Base-by-base conservation (phyloP, 2,329 filamentous ascomycete genomes). In the Claviceps sp. region DNA sequence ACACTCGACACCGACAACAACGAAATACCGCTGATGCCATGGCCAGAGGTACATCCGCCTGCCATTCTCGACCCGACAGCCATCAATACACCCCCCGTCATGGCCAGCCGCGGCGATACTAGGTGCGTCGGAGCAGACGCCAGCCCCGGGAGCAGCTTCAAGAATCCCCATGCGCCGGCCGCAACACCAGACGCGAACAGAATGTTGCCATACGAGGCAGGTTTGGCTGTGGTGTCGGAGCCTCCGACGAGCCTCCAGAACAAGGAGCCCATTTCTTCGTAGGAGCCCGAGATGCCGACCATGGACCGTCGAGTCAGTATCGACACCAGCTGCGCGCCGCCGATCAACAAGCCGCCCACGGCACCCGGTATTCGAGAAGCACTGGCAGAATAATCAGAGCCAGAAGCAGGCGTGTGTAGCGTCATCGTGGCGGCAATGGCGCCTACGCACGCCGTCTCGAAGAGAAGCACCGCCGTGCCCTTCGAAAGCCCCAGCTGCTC, bases 21-120 rank as follows among this genome's bases (percentile, higher is more conserved):
- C n/a, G 78, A 76, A 60, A 85, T 73, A 0, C 83, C 83, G 54
- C 78, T 84, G 56, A 86, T 80, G 0, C 83, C 83, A 61, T 86
- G 83, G 0, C 83, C 82, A 5, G 79, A 82, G 0, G 82, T 84
- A 56, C 83, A 86, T 0, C 83, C 83, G 1, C 81, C 81, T 0
- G 78, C 82, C 51, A 85, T 60, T 48, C 81, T 73, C 1, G 80
- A 72, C 1, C 83, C 83, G 8, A 85, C 61, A 0, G 75, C 72
- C 67, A 85, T 77, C 14, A 75, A 54, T 3, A 75, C 67, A 0
- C 82, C 83, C 1, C 82, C 82, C 0, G 71, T 46, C 0, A 73
- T 59, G 0, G 78, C 75, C 55, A 68, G 61, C 2, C 59, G 24
- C 0, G 70, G 67, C 4, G 67, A 59, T 0, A 72, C 61, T 26